Percentiles rank a stretch among this genome's conserved stretches.
These are phyloP conservation scores for Mycena filopes DNA, from an alignment of 768 basidiomycete genomes.

Conservation along the genomic window DNA sequence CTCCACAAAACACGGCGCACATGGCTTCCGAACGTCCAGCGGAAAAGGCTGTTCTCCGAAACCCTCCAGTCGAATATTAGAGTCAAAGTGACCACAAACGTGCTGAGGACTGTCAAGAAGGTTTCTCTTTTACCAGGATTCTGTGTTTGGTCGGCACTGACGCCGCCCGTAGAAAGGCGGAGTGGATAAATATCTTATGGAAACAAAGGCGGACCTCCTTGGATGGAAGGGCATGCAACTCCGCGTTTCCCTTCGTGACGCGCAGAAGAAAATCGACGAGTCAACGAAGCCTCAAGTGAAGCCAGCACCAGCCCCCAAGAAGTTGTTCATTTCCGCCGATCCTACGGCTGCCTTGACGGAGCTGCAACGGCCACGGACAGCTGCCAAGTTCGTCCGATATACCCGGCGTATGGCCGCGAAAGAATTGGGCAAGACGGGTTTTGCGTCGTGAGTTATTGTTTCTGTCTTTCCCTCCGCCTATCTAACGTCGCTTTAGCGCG, in stretches of 20 bases:
- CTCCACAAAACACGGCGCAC: constrained; percentile 87
- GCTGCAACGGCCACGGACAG: background rate
- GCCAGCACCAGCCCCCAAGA: background rate
- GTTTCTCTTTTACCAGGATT: constrained; percentile 48
- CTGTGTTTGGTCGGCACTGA: background rate
- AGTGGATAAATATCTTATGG: constrained; percentile 73
- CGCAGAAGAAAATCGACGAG: constrained; percentile 26
- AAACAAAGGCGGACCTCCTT: constrained; percentile 52
- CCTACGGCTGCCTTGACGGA: constrained; percentile 13
- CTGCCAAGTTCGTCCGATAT: constrained; percentile 31
- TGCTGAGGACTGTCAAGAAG: constrained; percentile 87
- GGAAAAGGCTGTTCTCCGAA: constrained; percentile 78
- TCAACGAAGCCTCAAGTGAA: background rate
- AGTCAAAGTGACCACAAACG: constrained; percentile 80
- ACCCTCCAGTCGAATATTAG: constrained; percentile 65
- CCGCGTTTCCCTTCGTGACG: constrained; percentile 49
- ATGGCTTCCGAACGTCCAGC: constrained; percentile 90
- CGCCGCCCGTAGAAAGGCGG: constrained; percentile 65
- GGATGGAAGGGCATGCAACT: constrained; percentile 61
- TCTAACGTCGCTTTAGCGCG: constrained; percentile 31
- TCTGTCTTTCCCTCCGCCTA: background rate
- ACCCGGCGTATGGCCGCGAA: constrained; percentile 42
- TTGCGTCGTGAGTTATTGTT: constrained; percentile 38
- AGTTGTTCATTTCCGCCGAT: background rate
- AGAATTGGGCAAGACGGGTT: constrained; percentile 39